Percentiles rank a stretch among this genome's conserved stretches.
phyloP scores from a whole-genome alignment of 768 basidiomycete genomes.

The Termitomyces bulborhizus region DNA sequence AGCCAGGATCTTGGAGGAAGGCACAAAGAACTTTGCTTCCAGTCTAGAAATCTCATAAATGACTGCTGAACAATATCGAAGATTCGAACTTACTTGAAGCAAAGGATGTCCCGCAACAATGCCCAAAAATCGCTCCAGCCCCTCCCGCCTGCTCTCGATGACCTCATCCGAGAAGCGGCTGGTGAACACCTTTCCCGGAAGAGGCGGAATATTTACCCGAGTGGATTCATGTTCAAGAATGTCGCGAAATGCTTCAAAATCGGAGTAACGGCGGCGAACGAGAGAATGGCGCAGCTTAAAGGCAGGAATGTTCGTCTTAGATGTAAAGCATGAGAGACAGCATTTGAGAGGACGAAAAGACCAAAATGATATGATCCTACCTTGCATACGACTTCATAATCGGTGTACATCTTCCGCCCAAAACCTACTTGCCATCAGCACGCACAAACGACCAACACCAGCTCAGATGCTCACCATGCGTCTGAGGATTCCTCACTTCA shows the following conservation, averaged over 20 bases:
- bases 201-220: slow-evolving; percentile 93
- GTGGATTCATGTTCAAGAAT: slow-evolving; percentile 96
- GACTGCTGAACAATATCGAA: background rate
- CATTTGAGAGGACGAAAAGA: background rate
- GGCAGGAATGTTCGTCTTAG: slow-evolving; percentile 95
- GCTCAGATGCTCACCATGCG: slow-evolving; percentile 59
- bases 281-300: slow-evolving; percentile 95
- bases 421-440: slow-evolving; percentile 51
- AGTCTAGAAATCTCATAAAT: slow-evolving; percentile 46
- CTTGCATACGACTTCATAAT: slow-evolving; percentile 98
- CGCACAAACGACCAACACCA: background rate
- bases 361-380: slow-evolving; percentile 31
- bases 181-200: slow-evolving; percentile 98
- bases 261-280: slow-evolving; percentile 84
- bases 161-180: slow-evolving; percentile 98
- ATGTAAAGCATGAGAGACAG: too few relatives aligned
- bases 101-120: slow-evolving; percentile 97
- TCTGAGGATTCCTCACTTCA: slow-evolving; percentile 95
- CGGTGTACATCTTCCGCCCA: slow-evolving; percentile 98
- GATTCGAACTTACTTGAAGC: slow-evolving; percentile 62
- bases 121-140: slow-evolving; percentile 89
- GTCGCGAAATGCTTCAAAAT: slow-evolving; percentile 96
- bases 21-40: slow-evolving; percentile 96
- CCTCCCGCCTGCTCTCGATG: slow-evolving; percentile 87
- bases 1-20: slow-evolving; percentile 90